Evolutionary conservation across 768 basidiomycete genomes (phyloP), one percentile per base, ranked within the genome.

Genomic region (Auricularia heimuer): DNA sequence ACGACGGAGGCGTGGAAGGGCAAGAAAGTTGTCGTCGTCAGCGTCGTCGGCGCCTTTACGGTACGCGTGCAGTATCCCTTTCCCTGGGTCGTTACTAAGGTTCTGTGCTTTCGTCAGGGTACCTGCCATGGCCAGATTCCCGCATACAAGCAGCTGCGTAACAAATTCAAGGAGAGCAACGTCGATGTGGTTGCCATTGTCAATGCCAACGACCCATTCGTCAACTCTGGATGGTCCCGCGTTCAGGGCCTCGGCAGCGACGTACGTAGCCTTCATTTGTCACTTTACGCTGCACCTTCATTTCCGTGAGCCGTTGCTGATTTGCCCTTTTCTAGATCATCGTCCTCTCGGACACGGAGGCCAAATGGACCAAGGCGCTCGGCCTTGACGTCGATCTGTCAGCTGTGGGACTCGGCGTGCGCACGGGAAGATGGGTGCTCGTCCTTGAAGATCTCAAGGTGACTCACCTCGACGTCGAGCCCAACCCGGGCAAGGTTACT

Each of bases 31-130:
- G 87, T 92, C 44, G 71, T 92, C 63, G 81, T 92, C 73, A 79
- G 88, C 65, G 88, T 91, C 39, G 90, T 90, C 18, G 90, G 90
- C 61, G 89, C 89, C 12, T 90, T 91, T 78, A 89, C 89, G 16
- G 89, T 90, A 68, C 66, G 85, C 66, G 18, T 21, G 36, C 24
- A 7, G 0, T 42, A 42, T 36, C 29, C 33, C 33, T 18, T 29
- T 33, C 6, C 54, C n/a, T 42, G 39, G 39, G 6, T n/a, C 11
- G 14, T 29, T 24, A n/a, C n/a, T 1, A 35, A 2, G 16, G 12
- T 54, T 7, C 37, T 33, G 21, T 24, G 34, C 54, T 42, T 54
- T 29, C 29, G 29, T 63, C 39, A 35, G 21, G 29, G 42, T 37
- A 54, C 33, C n/a, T 36, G 24, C 35, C 54, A 61, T 36, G 29